A percentile compares a stretch with the other conserved stretches of the same genome.
Evolutionary conservation across 148 eudicot genomes (phyloP).

Genomic region (Chenopodium formosanum): DNA sequence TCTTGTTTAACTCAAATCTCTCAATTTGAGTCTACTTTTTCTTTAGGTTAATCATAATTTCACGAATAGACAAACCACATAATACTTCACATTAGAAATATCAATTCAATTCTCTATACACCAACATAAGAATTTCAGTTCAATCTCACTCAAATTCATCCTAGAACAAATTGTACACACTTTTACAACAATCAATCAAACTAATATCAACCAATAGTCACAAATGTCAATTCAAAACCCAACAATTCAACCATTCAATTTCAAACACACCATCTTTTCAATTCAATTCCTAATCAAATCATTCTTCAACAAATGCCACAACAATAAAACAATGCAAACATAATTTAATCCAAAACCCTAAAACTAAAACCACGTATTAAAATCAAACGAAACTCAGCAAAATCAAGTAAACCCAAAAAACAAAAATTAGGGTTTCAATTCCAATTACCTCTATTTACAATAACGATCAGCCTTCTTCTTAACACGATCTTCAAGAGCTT

Average conservation of each 20-base stretch:
- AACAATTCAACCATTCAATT: too few relatives aligned
- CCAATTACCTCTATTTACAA: constrained; percentile 53
- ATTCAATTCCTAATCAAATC: too few relatives aligned
- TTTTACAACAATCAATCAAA: neutral
- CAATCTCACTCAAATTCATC: too few relatives aligned
- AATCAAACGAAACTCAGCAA: neutral
- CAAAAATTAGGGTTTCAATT: neutral
- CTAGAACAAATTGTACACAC: too few relatives aligned
- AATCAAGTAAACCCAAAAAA: neutral
- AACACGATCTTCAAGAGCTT: constrained; percentile 88
- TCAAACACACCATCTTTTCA: too few relatives aligned
- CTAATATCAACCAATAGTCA: neutral
- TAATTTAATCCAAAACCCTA: neutral
- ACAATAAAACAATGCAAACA: neutral
- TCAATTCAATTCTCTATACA: too few relatives aligned
- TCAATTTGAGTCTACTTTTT: neutral
- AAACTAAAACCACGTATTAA: too few relatives aligned
- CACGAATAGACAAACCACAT: too few relatives aligned
- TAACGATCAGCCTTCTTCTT: constrained; percentile 97
- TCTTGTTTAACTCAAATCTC: neutral
- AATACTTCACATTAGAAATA: too few relatives aligned
- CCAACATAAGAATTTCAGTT: too few relatives aligned
- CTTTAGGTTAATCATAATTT: neutral
- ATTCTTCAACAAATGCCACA: neutral
- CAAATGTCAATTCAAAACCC: neutral